Conservation (phyloP, 352 stramenopile genomes). For the Phytophthora sansomeana region DNA sequence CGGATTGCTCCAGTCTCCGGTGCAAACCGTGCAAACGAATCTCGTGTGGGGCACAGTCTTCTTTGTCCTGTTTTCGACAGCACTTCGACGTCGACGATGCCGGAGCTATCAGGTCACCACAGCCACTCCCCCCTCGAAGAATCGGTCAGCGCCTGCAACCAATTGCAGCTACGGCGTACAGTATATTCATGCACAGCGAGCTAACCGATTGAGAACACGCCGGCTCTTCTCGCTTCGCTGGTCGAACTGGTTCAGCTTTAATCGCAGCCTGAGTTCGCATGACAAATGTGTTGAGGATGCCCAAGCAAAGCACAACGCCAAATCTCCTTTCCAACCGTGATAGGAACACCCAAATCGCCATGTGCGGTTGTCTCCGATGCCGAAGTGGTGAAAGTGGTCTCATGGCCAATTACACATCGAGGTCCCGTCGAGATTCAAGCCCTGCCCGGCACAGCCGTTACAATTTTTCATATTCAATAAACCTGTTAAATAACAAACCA, state of each 20-base stretch:
- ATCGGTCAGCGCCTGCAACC: background rate
- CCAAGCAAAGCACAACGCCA: no score
- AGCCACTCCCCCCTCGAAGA: background rate
- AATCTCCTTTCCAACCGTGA: no score
- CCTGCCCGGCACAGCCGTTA: constrained; percentile 4
- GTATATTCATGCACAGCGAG: no score
- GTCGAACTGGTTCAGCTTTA: background rate
- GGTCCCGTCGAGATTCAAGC: constrained; percentile 19
- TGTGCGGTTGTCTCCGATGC: background rate
- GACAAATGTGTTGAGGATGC: background rate
- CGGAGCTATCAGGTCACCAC: background rate
- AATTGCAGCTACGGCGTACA: no score
- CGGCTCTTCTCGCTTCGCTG: background rate
- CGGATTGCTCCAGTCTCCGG: no score
- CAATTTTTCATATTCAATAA: no score
- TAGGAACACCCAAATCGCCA: no score
- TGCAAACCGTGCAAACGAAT: background rate
- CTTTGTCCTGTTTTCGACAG: background rate
- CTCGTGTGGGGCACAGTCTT: background rate
- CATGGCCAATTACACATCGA: constrained; percentile 15
- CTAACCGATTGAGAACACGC: no score
- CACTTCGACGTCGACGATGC: background rate
- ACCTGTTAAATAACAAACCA: no score
- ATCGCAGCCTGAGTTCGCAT: background rate
- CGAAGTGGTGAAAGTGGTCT: background rate